phyloP scores from a whole-genome alignment of 768 basidiomycete species.

The Boletus subcaerulescens region DNA sequence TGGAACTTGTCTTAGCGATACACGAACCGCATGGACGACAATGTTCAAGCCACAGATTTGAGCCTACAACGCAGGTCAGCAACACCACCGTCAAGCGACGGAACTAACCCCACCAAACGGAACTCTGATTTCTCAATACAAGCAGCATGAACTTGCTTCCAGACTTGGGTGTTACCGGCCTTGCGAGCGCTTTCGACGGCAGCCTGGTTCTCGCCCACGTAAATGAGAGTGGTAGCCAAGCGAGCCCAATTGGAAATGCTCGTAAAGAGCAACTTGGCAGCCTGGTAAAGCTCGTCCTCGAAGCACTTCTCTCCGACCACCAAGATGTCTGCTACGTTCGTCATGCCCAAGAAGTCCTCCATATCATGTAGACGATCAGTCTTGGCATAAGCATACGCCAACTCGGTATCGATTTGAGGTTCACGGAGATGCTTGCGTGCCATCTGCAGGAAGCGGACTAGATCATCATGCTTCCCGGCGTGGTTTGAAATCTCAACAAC shows the following conservation, averaged over 20 bases:
- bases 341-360: slow-evolving; percentile 99
- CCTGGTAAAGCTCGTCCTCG: slow-evolving; percentile 96
- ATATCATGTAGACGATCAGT: slow-evolving; percentile 97
- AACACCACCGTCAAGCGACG: neutral
- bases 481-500: slow-evolving; percentile 95
- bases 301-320: slow-evolving; percentile 99
- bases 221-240: slow-evolving; percentile 96
- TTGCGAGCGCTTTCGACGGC: slow-evolving; percentile 99
- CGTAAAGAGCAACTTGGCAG: slow-evolving; percentile 90
- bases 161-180: slow-evolving; percentile 99
- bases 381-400: slow-evolving; percentile 98
- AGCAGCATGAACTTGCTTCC: slow-evolving; percentile 99
- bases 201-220: slow-evolving; percentile 95
- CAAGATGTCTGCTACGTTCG: slow-evolving; percentile 95
- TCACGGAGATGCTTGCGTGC: slow-evolving; percentile 95
- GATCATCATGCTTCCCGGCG: slow-evolving; percentile 89
- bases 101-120: slow-evolving; percentile 59
- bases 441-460: slow-evolving; percentile 98
- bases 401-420: slow-evolving; percentile 96
- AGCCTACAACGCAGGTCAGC: slow-evolving; percentile 46
- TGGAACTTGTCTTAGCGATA: slow-evolving; percentile 11
- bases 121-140: slow-evolving; percentile 98
- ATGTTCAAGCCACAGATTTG: slow-evolving; percentile 99
- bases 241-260: slow-evolving; percentile 99
- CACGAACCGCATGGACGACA: slow-evolving; percentile 76